These are phyloP conservation scores for Acidiella bohemica DNA, from an alignment of 495 filamentous ascomycete species.

Conservation along the genomic window DNA sequence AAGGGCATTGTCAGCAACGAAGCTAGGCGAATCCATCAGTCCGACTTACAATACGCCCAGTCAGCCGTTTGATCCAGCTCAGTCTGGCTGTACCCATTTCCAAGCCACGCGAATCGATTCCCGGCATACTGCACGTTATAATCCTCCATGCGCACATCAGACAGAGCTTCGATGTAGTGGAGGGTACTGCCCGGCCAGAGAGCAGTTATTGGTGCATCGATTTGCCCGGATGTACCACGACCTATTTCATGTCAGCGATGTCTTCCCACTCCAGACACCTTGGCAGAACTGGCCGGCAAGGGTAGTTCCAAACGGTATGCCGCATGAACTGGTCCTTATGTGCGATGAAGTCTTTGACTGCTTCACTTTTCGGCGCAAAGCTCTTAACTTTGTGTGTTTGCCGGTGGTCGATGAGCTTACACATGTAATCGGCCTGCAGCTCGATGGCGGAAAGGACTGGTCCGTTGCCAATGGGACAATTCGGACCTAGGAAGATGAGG, in stretches of 20 bases:
- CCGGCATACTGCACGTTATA: slow-evolving; percentile 16
- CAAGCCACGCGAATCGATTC: slow-evolving; percentile 16
- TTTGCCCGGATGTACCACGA: slow-evolving; percentile 17
- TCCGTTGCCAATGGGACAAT: slow-evolving; percentile 16
- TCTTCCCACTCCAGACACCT: too few species aligned
- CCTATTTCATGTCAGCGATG: too few species aligned
- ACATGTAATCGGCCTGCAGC: slow-evolving; percentile 13
- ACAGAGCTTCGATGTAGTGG: slow-evolving; percentile 13
- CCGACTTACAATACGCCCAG: slow-evolving; percentile 31
- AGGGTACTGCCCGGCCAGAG: slow-evolving; percentile 13
- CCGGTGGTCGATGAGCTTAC: slow-evolving; percentile 16
- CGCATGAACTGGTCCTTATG: slow-evolving; percentile 13
- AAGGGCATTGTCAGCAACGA: too few species aligned
- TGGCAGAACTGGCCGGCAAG: slow-evolving; percentile 4
- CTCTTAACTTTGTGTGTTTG: slow-evolving; percentile 26
- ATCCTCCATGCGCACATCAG: slow-evolving; percentile 15
- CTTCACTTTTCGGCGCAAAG: slow-evolving; percentile 20
- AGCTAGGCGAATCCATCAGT: too few species aligned
- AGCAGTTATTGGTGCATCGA: slow-evolving; percentile 16
- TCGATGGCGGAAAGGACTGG: slow-evolving; percentile 14
- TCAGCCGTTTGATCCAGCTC: slow-evolving; percentile 26
- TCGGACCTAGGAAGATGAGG: slow-evolving; percentile 18
- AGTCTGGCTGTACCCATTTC: slow-evolving; percentile 16
- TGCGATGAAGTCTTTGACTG: slow-evolving; percentile 14
- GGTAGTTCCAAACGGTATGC: slow-evolving; percentile 11